phyloP scores from a whole-genome alignment of 2,329 filamentous ascomycete species.

The Neoarthrinium moseri region DNA sequence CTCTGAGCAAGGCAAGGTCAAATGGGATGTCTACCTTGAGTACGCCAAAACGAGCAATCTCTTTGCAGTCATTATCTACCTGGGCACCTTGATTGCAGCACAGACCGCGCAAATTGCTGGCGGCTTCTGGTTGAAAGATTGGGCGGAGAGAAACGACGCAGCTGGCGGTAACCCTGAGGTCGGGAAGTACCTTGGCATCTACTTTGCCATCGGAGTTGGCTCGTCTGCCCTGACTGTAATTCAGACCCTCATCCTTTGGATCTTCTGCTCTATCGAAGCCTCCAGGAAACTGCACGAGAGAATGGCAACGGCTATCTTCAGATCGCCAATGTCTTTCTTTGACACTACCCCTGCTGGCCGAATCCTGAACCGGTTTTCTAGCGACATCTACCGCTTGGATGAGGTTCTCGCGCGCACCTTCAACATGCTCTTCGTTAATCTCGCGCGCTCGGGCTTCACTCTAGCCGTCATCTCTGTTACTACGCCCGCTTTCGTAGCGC shows the following conservation, averaged over 20 bases:
- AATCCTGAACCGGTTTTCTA: slow-evolving; percentile 95
- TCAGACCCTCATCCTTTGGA: slow-evolving; percentile 95
- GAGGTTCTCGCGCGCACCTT: slow-evolving; percentile 95
- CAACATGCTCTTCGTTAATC: slow-evolving; percentile 90
- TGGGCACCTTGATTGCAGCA: slow-evolving; percentile 72
- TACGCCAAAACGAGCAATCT: slow-evolving; percentile 96
- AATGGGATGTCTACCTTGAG: slow-evolving; percentile 91
- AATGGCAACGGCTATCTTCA: slow-evolving; percentile 97
- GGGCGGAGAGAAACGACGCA: slow-evolving; percentile 77
- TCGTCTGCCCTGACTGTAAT: slow-evolving; percentile 81
- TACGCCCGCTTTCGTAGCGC: slow-evolving; percentile 74
- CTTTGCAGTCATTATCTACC: slow-evolving; percentile 76
- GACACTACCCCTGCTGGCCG: slow-evolving; percentile 96
- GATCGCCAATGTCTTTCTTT: slow-evolving; percentile 98
- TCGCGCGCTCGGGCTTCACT: slow-evolving; percentile 76
- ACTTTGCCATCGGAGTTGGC: slow-evolving; percentile 91
- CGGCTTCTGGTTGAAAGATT: slow-evolving; percentile 90
- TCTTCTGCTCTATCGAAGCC: slow-evolving; percentile 99
- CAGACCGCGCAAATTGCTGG: slow-evolving; percentile 82
- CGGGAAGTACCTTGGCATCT: slow-evolving; percentile 90
- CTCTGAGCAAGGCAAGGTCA: slow-evolving; percentile 93
- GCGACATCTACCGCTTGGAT: slow-evolving; percentile 79
- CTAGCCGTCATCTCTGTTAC: slow-evolving; percentile 79
- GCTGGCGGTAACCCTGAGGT: slow-evolving; percentile 70
- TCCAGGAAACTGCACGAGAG: slow-evolving; percentile 94